Evolutionary conservation across 495 filamentous ascomycete genomes (phyloP).

Genomic region (Staphylotrichum longicolle): DNA sequence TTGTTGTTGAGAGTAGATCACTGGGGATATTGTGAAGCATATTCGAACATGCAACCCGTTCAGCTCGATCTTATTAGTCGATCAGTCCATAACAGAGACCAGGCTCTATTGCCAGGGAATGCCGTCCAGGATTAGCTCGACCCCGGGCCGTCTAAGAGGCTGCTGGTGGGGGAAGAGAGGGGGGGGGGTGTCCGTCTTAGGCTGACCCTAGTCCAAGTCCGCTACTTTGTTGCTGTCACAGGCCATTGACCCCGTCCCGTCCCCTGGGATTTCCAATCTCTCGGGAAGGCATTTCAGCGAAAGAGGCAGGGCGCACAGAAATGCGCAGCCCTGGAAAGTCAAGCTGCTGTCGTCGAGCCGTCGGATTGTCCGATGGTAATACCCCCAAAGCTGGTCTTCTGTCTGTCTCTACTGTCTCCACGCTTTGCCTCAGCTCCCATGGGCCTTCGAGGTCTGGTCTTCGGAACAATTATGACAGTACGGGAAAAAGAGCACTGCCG

Average conservation of each 20-base stretch:
- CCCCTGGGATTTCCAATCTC: constrained; percentile 13
- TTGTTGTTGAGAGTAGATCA: constrained; percentile 18
- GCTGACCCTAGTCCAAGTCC: constrained; percentile 26
- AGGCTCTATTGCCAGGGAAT: constrained; percentile 21
- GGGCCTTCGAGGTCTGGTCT: neutral
- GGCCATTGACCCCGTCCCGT: constrained; percentile 18
- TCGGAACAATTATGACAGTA: neutral
- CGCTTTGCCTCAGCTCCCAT: neutral
- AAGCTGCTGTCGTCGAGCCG: too few species aligned
- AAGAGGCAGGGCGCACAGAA: neutral
- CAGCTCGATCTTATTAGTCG: constrained; percentile 32
- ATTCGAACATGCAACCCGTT: constrained; percentile 19
- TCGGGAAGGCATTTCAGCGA: constrained; percentile 10
- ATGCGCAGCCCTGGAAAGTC: neutral
- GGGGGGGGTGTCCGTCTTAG: constrained; percentile 18
- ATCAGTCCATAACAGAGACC: constrained; percentile 26
- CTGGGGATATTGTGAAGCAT: constrained; percentile 20
- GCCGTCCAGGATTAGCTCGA: constrained; percentile 29
- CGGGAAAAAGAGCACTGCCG: neutral
- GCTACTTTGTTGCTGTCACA: constrained; percentile 19
- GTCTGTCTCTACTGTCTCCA: neutral
- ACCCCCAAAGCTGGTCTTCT: neutral
- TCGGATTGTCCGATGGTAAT: too few species aligned
- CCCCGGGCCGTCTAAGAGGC: constrained; percentile 26
- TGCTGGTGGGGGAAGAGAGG: constrained; percentile 16